phyloP scores from a whole-genome alignment of 31 red algal species.

The Asparagopsis taxiformis region DNA sequence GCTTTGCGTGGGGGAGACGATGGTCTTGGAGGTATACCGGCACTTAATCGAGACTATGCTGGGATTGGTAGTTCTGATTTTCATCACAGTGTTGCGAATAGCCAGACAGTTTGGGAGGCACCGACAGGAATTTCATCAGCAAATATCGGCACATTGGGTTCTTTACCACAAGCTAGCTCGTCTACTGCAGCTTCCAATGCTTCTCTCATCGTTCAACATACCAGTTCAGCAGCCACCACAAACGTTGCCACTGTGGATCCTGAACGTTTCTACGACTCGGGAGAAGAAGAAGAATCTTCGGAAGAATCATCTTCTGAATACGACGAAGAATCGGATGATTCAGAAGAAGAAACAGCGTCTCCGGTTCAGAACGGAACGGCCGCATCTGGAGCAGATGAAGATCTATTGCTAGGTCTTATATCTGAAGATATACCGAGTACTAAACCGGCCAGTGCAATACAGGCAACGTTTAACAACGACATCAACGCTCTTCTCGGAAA shows the following conservation, averaged over 20 bases:
- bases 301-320: slow-evolving; percentile 13
- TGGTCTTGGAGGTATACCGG: neutral
- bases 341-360: neutral
- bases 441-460: neutral
- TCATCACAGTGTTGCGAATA: slow-evolving; percentile 13
- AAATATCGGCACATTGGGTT: neutral
- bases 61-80: slow-evolving; percentile 56
- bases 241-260: slow-evolving; percentile 18
- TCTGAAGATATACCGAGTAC: neutral
- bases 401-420: no score
- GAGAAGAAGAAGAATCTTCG: neutral
- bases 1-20: slow-evolving; percentile 11
- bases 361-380: neutral
- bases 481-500: neutral
- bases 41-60: slow-evolving; percentile 29
- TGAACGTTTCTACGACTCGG: slow-evolving; percentile 22
- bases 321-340: neutral
- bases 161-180: neutral
- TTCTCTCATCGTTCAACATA: neutral
- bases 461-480: neutral
- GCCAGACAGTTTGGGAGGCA: neutral
- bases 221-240: neutral
- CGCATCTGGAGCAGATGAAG: neutral
- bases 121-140: neutral
- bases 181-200: neutral